Conservation (phyloP, 2,329 filamentous ascomycete species). For the Annulohypoxylon truncatum region DNA sequence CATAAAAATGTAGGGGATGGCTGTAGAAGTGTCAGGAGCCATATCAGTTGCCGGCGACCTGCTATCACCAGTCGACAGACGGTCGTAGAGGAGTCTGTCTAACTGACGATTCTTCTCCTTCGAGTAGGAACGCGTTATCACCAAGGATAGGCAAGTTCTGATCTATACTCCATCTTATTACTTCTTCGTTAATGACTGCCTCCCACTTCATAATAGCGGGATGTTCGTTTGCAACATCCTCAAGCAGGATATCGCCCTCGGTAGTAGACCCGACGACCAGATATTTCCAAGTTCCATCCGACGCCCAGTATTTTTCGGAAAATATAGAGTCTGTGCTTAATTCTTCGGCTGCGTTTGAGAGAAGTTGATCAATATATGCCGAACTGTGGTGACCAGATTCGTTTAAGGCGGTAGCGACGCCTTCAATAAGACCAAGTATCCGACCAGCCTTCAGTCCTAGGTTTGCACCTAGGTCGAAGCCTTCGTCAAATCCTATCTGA, state of each 20-base stretch:
- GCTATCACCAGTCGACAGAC: conserved; percentile 10
- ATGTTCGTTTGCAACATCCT: conserved; percentile 74
- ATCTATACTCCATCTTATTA: conserved; percentile 52
- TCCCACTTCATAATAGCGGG: conserved; percentile 75
- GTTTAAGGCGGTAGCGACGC: conserved; percentile 65
- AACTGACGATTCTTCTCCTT: neutral
- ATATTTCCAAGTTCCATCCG: conserved; percentile 79
- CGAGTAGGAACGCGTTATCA: neutral
- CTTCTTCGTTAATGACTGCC: conserved; percentile 55
- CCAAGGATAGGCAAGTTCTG: conserved; percentile 25
- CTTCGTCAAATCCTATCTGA: conserved; percentile 91
- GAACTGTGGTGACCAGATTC: conserved; percentile 42
- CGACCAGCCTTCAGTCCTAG: conserved; percentile 80
- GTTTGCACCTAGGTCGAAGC: conserved; percentile 84
- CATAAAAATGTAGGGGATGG: too few species aligned
- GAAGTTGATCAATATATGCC: conserved; percentile 49
- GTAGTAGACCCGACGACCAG: conserved; percentile 55
- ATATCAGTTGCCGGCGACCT: neutral
- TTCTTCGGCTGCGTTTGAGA: conserved; percentile 66
- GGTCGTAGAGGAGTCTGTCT: neutral
- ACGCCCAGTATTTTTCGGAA: conserved; percentile 71
- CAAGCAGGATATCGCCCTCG: conserved; percentile 57
- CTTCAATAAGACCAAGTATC: conserved; percentile 81
- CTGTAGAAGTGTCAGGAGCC: neutral
- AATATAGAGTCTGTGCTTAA: conserved; percentile 73